Evolutionary conservation across 495 filamentous ascomycete species (phyloP).

Genomic region (Cenococcum geophilum): DNA sequence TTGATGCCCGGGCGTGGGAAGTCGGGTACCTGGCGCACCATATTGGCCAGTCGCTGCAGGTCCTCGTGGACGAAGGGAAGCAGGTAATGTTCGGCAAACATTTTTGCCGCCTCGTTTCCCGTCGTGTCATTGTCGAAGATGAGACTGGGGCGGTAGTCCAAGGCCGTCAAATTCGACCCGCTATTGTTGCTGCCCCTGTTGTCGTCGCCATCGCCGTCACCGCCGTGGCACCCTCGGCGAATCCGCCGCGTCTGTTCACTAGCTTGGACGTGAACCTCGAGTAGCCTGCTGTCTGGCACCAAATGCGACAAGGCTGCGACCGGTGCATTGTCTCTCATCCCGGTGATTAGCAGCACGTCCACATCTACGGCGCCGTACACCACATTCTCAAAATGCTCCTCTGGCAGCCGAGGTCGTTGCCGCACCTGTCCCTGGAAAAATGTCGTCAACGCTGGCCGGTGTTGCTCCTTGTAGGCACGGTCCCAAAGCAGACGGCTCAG

Average conservation of each 20-base stretch:
- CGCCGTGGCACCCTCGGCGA: constrained; percentile 38
- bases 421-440: constrained; percentile 50
- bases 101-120: constrained; percentile 39
- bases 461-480: constrained; percentile 58
- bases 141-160: constrained; percentile 43
- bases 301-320: constrained; percentile 51
- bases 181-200: constrained; percentile 33
- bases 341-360: constrained; percentile 58
- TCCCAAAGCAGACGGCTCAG: constrained; percentile 46
- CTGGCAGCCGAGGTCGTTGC: constrained; percentile 45
- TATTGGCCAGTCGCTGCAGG: constrained; percentile 46
- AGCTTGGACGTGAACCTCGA: constrained; percentile 50
- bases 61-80: constrained; percentile 49
- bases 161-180: constrained; percentile 33
- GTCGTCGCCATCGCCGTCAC: constrained; percentile 29
- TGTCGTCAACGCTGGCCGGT: constrained; percentile 48
- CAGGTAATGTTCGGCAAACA: constrained; percentile 45
- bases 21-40: constrained; percentile 47
- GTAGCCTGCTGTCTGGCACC: constrained; percentile 49
- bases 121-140: constrained; percentile 48
- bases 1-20: constrained; percentile 47
- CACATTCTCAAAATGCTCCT: constrained; percentile 51
- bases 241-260: constrained; percentile 41
- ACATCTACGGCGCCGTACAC: constrained; percentile 44
- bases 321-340: constrained; percentile 59